phyloP scores from a whole-genome alignment of 352 stramenopile genomes.

The Discostella stelligera region DNA sequence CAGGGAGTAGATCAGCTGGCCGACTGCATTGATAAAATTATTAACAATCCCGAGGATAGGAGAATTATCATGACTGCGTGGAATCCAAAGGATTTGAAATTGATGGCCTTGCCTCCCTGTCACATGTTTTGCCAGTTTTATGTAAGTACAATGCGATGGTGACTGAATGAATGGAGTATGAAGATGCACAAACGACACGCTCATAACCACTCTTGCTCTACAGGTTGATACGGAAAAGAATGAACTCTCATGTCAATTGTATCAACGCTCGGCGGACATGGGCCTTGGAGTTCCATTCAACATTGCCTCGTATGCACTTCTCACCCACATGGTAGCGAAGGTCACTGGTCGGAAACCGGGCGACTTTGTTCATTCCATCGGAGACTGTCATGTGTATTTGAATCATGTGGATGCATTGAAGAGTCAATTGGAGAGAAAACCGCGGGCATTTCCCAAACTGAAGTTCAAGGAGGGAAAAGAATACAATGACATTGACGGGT shows the following conservation, averaged over 20 bases:
- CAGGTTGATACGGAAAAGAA: conserved; percentile 81
- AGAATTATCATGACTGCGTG: conserved; percentile 98
- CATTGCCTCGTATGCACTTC: conserved; percentile 98
- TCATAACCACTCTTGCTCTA: background rate
- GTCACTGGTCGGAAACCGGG: conserved; percentile 90
- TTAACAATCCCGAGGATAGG: conserved; percentile 94
- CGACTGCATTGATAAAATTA: conserved; percentile 97
- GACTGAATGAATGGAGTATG: background rate
- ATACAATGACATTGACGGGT: conserved; percentile 91
- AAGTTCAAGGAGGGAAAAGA: conserved; percentile 88
- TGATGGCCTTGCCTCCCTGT: conserved; percentile 98
- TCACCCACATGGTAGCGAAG: conserved; percentile 95
- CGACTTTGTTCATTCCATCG: conserved; percentile 98
- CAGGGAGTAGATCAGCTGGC: conserved; percentile 98
- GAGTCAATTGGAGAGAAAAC: conserved; percentile 91
- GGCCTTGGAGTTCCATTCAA: conserved; percentile 99
- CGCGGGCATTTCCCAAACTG: conserved; percentile 93
- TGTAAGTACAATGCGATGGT: conserved; percentile 55
- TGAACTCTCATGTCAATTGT: conserved; percentile 95
- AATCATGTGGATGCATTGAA: conserved; percentile 98
- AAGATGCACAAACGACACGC: background rate
- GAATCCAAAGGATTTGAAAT: conserved; percentile 95
- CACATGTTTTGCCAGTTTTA: conserved; percentile 99
- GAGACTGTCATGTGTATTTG: conserved; percentile 98
- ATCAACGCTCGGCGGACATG: conserved; percentile 99